Evolutionary conservation across 345 rosid species (phyloP), one percentile per base, ranked within the genome.

Genomic region (Alliaria petiolata): DNA sequence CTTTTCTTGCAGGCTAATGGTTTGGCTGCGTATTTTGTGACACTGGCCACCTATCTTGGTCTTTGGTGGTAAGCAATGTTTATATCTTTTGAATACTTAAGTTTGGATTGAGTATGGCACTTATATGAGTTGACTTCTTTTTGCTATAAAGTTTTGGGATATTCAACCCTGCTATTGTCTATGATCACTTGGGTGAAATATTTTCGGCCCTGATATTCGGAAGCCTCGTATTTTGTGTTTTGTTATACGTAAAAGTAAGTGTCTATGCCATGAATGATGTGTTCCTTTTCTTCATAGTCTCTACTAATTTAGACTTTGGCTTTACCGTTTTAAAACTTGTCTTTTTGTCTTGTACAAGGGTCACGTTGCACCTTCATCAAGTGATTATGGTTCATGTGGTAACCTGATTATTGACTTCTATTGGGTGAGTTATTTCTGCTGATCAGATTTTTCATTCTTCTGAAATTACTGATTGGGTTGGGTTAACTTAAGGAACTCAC

Each of bases 161-260:
- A 79, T 89, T 95, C 81, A 90, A 82, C 86, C 93, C 97, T 19
- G 47, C 95, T 0, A 51, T 90, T 76, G 96, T 95, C 69, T 95
- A 95, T 80, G 96, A 95, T 82, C 96, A 84, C 77, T 79, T 95
- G 82, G 99, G 99, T 47, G 99, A 95, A 81, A 95, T 95, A 82
- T 95, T 79, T 68, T 95, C 97, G 0, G 88, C 97, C 14, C 87
- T 92, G 12, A 88, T 92, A 55, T 82, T 90, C 45, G 98, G 98
- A 79, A 95, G 98, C 86, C 81, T 95, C 62, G 28, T 95, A 67
- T 88, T 95, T 80, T 95, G 99, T 74, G 63, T 87, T 81, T 78
- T 92, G 77, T 80, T 95, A 62, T 95, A 89, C 82, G 81, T 95
- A 60, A 95, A 92, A 74, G 99, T 95, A 76, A 80, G 91, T 70